A percentile compares a stretch with the other conserved stretches of the same genome.
Evolutionary conservation across 495 filamentous ascomycete genomes (phyloP).

Genomic region (Halenospora varia): DNA sequence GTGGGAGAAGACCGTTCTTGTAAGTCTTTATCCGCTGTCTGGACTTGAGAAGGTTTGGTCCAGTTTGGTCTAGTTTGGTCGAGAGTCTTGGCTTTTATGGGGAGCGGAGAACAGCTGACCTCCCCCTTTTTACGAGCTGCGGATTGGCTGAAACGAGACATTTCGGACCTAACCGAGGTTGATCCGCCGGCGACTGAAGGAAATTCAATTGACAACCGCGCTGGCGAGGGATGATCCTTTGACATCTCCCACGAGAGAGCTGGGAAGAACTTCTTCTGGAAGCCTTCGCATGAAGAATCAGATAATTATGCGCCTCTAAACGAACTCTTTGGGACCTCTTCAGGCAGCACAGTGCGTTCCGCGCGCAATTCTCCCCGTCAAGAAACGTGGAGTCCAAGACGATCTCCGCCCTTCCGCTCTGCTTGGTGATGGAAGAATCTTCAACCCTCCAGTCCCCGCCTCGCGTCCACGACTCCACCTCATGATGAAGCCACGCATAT

Average conservation of each 20-base stretch:
- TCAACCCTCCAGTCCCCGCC: not conserved
- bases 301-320: no score
- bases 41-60: not conserved
- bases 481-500: not conserved
- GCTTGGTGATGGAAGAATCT: not conserved
- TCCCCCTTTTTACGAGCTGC: no score
- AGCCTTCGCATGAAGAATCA: no score
- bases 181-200: no score
- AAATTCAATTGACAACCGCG: no score
- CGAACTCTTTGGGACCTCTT: no score
- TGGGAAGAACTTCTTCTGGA: no score
- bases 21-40: not conserved
- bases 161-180: not conserved
- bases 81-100: not conserved
- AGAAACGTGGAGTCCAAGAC: not conserved
- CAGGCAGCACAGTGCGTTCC: not conserved
- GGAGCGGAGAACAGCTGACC: not conserved
- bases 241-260: not conserved
- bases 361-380: not conserved
- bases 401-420: not conserved
- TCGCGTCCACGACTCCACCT: not conserved
- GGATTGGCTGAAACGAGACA: not conserved
- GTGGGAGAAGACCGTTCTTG: not conserved
- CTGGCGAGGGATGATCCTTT: no score
- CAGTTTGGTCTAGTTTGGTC: not conserved